Base-by-base conservation (phyloP, 768 basidiomycete species). In the Leccinum imitatum region DNA sequence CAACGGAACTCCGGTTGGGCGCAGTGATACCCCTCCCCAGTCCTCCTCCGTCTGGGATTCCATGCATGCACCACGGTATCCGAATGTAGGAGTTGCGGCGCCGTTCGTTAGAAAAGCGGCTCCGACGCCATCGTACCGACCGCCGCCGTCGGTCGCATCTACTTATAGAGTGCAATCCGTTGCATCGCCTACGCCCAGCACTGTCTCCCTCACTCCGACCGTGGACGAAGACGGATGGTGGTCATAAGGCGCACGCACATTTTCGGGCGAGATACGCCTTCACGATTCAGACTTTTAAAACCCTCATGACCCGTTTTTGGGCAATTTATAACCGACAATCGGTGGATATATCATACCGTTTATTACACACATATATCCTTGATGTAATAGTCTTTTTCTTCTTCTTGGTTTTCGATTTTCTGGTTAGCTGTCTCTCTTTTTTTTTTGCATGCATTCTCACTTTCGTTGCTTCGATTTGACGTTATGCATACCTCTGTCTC, bases 181-280 rank as follows among this genome's bases (percentile, higher is more conserved):
- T 19, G 80, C 86, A 14, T 93, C 91, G 2, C 92, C 92, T 8
- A 86, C 91, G 27, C 86, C 85, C 25, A 93, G 92, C 67, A 83
- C 78, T 2, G 86, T 87, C n/a, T 90, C 89, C 21, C 78, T 83
- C 30, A 81, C 86, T 9, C 89, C 87, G 7, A 91, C 89, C 1
- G 77, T 84, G 59, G 84, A 84, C 46, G 79, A 85, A 1, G 87
- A 93, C 51, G 92, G 91, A 37, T 94, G 91, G 92, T 93, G 85
- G 83, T 76, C 78, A 66, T 90, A 72, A 48, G 14, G 46, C 53
- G 21, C 27, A 46, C 10, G 19, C 44, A 46, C 19, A 46, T 19
- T 14, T 44, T 54, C 23, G 19, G 44, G 47, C 23, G 25, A 25
- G 50, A 48, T 46, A 46, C 44, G 19, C 44, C 44, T 46, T 19